These are phyloP conservation scores for Tolypocladium tundrense DNA, from an alignment of 2,329 filamentous ascomycete species.

Conservation along the genomic window DNA sequence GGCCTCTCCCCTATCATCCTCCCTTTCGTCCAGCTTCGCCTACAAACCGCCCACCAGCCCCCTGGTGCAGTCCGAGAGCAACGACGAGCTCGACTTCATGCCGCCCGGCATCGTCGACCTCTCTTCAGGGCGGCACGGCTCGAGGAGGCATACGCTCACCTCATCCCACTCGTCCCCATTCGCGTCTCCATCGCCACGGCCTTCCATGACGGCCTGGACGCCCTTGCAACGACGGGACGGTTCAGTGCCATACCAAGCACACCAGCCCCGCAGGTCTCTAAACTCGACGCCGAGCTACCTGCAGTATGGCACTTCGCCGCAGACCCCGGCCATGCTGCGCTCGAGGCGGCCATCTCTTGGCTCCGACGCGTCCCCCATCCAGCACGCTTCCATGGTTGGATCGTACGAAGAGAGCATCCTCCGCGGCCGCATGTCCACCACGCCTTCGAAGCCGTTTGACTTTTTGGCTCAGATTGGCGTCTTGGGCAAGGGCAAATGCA, in stretches of 20 bases:
- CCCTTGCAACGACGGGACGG: conserved; percentile 45
- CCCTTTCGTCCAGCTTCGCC: conserved; percentile 68
- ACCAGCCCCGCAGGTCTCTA: conserved; percentile 67
- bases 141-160: conserved; percentile 63
- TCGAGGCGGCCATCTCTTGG: conserved; percentile 60
- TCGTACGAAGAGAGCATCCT: conserved; percentile 97
- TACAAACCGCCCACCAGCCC: conserved; percentile 88
- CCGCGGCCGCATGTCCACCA: conserved; percentile 91
- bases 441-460: conserved; percentile 81
- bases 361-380: conserved; percentile 65
- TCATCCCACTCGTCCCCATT: conserved; percentile 43
- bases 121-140: conserved; percentile 22
- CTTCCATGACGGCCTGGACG: conserved; percentile 13
- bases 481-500: conserved; percentile 80
- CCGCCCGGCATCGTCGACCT: conserved; percentile 41
- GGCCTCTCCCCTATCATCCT: conserved; percentile 57
- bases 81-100: conserved; percentile 57
- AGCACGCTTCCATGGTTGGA: conserved; percentile 91
- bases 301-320: conserved; percentile 32
- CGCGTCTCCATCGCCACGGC: conserved; percentile 26
- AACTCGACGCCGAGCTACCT: conserved; percentile 41
- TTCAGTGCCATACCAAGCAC: conserved; percentile 60
- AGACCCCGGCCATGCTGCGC: conserved; percentile 39
- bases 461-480: conserved; percentile 96
- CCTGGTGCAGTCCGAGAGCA: conserved; percentile 78